These are phyloP conservation scores for Aristolochia californica DNA, from an alignment of 164 flowering plant species.

Conservation along the genomic window DNA sequence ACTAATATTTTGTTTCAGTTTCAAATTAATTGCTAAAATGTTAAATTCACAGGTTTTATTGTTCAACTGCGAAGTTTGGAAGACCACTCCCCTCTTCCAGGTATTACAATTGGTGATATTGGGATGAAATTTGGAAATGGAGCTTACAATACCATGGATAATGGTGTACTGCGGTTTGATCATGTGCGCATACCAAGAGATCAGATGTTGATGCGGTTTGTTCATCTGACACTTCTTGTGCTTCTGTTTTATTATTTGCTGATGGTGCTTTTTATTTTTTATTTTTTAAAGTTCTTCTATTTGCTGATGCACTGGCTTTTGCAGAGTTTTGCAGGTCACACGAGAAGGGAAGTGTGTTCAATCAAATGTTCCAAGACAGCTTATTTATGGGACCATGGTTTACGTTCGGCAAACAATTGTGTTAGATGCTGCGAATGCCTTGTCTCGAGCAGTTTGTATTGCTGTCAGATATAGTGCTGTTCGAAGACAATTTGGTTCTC, in stretches of 20 bases:
- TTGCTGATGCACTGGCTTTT: conserved; percentile 1
- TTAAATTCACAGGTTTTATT: conserved; percentile 57
- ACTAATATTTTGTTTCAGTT: neutral
- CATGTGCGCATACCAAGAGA: conserved; percentile 86
- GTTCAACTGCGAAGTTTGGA: conserved; percentile 90
- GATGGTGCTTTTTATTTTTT: neutral
- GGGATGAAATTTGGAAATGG: conserved; percentile 99
- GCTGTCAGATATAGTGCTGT: conserved; percentile 97
- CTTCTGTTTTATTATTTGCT: neutral
- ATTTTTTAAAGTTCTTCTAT: neutral
- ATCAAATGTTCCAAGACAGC: conserved; percentile 86
- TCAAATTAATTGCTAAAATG: neutral
- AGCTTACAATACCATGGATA: conserved; percentile 92
- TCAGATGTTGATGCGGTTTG: conserved; percentile 95
- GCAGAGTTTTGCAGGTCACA: conserved; percentile 80
- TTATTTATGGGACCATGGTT: conserved; percentile 95
- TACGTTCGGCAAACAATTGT: conserved; percentile 85
- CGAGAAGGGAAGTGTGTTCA: conserved; percentile 69
- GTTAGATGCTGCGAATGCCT: conserved; percentile 73
- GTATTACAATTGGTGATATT: conserved; percentile 90
- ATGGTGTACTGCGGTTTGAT: conserved; percentile 82
- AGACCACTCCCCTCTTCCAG: conserved; percentile 85
- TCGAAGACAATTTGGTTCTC: conserved; percentile 94
- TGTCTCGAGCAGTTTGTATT: conserved; percentile 86
- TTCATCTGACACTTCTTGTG: conserved; percentile 2